Evolutionary conservation across 495 filamentous ascomycete genomes (phyloP).

Genomic region (Amniculicola lignicola): DNA sequence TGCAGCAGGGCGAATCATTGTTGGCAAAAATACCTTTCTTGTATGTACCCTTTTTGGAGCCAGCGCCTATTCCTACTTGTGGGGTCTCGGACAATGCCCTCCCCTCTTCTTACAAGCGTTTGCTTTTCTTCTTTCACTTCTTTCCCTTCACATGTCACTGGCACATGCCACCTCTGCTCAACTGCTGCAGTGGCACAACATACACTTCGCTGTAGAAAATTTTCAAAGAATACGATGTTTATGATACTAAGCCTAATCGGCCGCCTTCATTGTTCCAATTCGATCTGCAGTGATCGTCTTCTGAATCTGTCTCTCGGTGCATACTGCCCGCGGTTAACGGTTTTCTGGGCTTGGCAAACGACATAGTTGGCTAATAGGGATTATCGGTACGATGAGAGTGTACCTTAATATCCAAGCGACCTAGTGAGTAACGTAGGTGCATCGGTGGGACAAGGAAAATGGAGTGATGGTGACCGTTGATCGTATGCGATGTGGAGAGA

Average conservation of each 20-base stretch:
- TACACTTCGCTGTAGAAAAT: constrained; percentile 23
- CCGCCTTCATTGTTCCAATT: not conserved
- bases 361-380: too few relatives aligned
- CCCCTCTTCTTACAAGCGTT: not conserved
- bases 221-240: not conserved
- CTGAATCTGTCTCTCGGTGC: too few relatives aligned
- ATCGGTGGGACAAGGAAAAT: too few relatives aligned
- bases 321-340: too few relatives aligned
- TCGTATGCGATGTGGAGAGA: too few relatives aligned
- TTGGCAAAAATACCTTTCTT: constrained; percentile 36
- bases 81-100: too few relatives aligned
- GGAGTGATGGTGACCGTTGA: too few relatives aligned
- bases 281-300: too few relatives aligned
- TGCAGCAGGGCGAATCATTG: too few relatives aligned
- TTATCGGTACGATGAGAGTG: not conserved
- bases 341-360: too few relatives aligned
- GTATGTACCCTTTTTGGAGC: constrained; percentile 27
- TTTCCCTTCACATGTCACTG: not conserved
- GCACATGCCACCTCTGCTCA: not conserved
- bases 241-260: too few relatives aligned
- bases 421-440: too few relatives aligned
- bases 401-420: constrained; percentile 19
- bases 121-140: constrained; percentile 4
- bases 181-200: not conserved
- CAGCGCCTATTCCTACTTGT: not conserved